Conservation (phyloP, 2,329 filamentous ascomycete genomes). For the Lachnum nothofagi region DNA sequence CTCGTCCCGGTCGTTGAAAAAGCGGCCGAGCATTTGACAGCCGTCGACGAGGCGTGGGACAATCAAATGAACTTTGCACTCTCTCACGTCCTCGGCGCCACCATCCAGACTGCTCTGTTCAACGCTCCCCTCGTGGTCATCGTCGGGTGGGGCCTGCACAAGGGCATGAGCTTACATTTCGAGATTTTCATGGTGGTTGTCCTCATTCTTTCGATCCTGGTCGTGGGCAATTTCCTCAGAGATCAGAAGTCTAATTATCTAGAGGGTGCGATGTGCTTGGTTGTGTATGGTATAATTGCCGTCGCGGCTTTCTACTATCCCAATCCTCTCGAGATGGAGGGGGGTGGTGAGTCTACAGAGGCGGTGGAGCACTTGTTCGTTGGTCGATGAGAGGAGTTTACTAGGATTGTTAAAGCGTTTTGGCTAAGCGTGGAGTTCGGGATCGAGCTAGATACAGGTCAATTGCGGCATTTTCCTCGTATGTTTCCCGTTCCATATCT, state of each 20-base stretch:
- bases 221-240: slow-evolving; percentile 57
- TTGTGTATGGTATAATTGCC: background rate
- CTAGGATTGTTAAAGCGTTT: too few relatives aligned
- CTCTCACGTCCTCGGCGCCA: slow-evolving; percentile 73
- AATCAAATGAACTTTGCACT: slow-evolving; percentile 72
- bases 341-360: background rate
- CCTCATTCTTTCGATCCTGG: slow-evolving; percentile 26
- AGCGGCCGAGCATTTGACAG: slow-evolving; percentile 73
- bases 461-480: too few relatives aligned
- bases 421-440: too few relatives aligned
- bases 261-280: slow-evolving; percentile 1
- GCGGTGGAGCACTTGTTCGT: background rate
- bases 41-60: slow-evolving; percentile 68
- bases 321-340: background rate
- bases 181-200: slow-evolving; percentile 6
- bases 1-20: slow-evolving; percentile 74
- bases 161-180: slow-evolving; percentile 3
- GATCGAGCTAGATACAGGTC: too few relatives aligned
- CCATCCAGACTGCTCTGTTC: slow-evolving; percentile 74
- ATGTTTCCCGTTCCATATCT: too few relatives aligned
- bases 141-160: slow-evolving; percentile 58
- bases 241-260: slow-evolving; percentile 5
- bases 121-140: slow-evolving; percentile 66
- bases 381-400: too few relatives aligned
- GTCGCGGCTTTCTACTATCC: background rate